Base-by-base conservation (phyloP, 2,329 filamentous ascomycete species). In the Lasiodiplodia sp. region DNA sequence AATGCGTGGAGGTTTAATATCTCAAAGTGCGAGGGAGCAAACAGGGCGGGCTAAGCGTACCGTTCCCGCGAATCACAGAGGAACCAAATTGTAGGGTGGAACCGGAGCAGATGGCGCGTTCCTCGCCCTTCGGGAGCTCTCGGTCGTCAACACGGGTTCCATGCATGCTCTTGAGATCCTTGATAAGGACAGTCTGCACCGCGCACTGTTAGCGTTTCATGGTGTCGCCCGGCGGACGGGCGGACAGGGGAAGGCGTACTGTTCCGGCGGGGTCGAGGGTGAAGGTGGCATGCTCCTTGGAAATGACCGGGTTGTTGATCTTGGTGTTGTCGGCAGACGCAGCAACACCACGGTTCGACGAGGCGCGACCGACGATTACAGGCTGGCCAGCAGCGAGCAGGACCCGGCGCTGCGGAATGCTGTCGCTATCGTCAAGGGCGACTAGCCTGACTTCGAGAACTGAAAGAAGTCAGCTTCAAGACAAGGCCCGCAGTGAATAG, bases 261-360 rank as follows among this genome's bases (percentile, higher is more conserved):
- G 62, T 47, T 40, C 65, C 63, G 66, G 37, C 57, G 12, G 70
- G 58, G 62, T 74, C 72, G 52, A 72, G 72, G 2, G 73, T 76
- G 47, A 83, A 71, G 65, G 86, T 78, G 18, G 91, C 91, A 78
- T 93, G 91, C 12, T 87, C 77, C 55, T 91, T 84, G 28, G 90
- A 92, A 83, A 93, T 90, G 44, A 93, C 90, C 0, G 90, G 87
- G 68, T 87, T 91, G 71, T 92, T 87, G 69, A 92, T 91, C 84
- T 85, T 92, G 18, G 84, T 87, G 77, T 93, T 93, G 71, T 86
- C 78, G 5, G 72, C 47, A 70, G 79, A 75, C 72, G 82, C 76
- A 66, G 78, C 75, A 51, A 82, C 78, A 51, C 79, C 84, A 71
- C 67, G 67, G 37, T 68, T 64, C 66, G 74, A 78, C 12, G 83